These are phyloP conservation scores for Triglochin maritima DNA, from an alignment of 106 monocot species.

Conservation along the genomic window DNA sequence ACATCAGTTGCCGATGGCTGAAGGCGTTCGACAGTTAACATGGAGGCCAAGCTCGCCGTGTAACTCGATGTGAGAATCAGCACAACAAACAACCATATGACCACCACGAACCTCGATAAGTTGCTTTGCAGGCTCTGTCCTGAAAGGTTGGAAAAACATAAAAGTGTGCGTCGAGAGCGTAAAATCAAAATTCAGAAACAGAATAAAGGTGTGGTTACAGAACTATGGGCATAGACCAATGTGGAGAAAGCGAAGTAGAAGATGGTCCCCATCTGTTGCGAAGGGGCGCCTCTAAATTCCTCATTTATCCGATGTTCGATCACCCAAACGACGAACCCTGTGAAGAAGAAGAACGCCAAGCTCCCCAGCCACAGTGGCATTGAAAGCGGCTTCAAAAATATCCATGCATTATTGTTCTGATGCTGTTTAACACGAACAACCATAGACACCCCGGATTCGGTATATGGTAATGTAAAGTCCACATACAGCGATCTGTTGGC, in stretches of 20 bases:
- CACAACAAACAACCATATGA: slow-evolving; percentile 22
- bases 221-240: slow-evolving; percentile 17
- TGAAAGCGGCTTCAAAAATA: slow-evolving; percentile 19
- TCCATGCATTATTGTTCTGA: slow-evolving; percentile 10
- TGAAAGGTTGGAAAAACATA: neutral
- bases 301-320: slow-evolving; percentile 20
- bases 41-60: slow-evolving; percentile 19
- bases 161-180: slow-evolving; percentile 27
- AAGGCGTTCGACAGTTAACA: slow-evolving; percentile 17
- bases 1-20: slow-evolving; percentile 8
- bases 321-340: slow-evolving; percentile 19
- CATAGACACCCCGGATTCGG: slow-evolving; percentile 23
- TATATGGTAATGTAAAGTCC: slow-evolving; percentile 19
- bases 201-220: neutral
- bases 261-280: slow-evolving; percentile 12
- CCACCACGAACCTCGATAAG: slow-evolving; percentile 12
- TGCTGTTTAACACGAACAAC: slow-evolving; percentile 12
- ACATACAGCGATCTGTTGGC: slow-evolving; percentile 11
- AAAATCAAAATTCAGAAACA: slow-evolving; percentile 11
- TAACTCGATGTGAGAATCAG: slow-evolving; percentile 22
- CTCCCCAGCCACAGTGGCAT: slow-evolving; percentile 14
- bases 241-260: slow-evolving; percentile 28
- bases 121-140: slow-evolving; percentile 14
- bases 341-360: slow-evolving; percentile 21
- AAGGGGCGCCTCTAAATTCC: slow-evolving; percentile 14